Conservation (phyloP, 805 yeast species). For the Candida wancherniae region DNA sequence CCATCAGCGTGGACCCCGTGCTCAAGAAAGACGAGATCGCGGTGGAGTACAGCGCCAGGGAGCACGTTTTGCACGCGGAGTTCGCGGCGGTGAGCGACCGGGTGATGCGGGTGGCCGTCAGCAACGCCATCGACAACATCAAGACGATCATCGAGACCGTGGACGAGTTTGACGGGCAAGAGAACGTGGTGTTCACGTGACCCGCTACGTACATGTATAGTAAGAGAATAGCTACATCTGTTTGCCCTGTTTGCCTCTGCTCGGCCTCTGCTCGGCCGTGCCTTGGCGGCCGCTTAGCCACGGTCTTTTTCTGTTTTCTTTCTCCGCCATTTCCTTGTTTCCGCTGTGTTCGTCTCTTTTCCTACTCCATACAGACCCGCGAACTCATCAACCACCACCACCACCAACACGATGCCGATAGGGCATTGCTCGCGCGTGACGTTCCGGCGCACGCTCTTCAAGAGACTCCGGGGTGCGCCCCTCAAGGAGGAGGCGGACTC, state of each 20-base stretch:
- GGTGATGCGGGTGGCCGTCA: slow-evolving; percentile 77
- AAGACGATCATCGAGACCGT: slow-evolving; percentile 76
- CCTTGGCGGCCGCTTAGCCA: too few species aligned
- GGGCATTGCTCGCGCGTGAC: slow-evolving; percentile 7
- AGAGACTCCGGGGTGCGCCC: slow-evolving; percentile 16
- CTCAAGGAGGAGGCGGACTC: slow-evolving; percentile 18
- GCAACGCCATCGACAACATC: slow-evolving; percentile 70
- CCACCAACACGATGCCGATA: too few species aligned
- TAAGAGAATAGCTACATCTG: too few species aligned
- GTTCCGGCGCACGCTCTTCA: slow-evolving; percentile 18
- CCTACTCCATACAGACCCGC: too few species aligned
- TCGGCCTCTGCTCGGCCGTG: too few species aligned
- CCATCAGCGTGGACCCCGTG: slow-evolving; percentile 77
- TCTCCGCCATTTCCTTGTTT: too few species aligned
- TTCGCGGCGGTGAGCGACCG: slow-evolving; percentile 68
- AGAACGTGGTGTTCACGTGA: slow-evolving; percentile 19
- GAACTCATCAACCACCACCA: too few species aligned
- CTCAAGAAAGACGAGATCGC: slow-evolving; percentile 62
- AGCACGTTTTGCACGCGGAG: slow-evolving; percentile 34
- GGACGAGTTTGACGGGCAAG: slow-evolving; percentile 56
- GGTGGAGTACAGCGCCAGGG: slow-evolving; percentile 40
- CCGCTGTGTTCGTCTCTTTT: too few species aligned
- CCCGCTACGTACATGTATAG: too few species aligned
- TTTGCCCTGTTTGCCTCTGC: too few species aligned
- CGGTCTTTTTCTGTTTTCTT: too few species aligned